Base-by-base conservation (phyloP, 2,329 filamentous ascomycete species). In the Rachicladosporium sp. region DNA sequence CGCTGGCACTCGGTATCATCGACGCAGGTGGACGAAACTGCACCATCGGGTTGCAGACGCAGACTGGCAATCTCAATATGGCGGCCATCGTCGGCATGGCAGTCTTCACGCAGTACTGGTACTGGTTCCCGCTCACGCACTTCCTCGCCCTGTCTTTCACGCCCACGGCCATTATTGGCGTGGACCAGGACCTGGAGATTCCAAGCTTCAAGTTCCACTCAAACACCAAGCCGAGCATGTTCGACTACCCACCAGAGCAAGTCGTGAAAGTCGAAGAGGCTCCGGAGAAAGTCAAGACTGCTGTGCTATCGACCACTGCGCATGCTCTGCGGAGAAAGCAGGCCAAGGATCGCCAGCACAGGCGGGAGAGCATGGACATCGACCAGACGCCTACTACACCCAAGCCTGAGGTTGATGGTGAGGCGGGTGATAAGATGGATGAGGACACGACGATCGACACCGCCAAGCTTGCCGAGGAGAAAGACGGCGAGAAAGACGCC, bases 31-130 rank as follows among this genome's bases (percentile, higher is more conserved):
- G 91, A 36, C 83, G 93, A 44, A 98, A 98, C 67, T 98, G 91
- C 71, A 95, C 91, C 11, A 96, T 98, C 51, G 89, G 89, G 21
- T 73, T 98, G 31, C 91, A 98, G 63, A 98, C 91, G 1, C 91
- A 94, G 65, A 95, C 89, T 1, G 93, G 93, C 48, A 98, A 95
- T 59, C 77, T 98, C 50, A 96, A 98, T 70, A 95, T 98, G 88
- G 79, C 88, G 11, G 93, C 86, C 45, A 93, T 98, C 50, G 88
- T 98, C 11, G 93, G 91, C 50, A 94, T 94, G 79, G 89, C 87
- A 21, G 83, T 98, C 39, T 98, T 98, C 66, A 93, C 88, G 6
- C 91, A 98, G 61, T 98, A 98, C 69, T 98, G 91, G 91, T 98
- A 98, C 69, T 98, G 91, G 91, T 98, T 98, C 76, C 91, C 91